Evolutionary conservation across 805 yeast species (phyloP), one percentile per base, ranked within the genome.

Genomic region (Lachancea sp.): DNA sequence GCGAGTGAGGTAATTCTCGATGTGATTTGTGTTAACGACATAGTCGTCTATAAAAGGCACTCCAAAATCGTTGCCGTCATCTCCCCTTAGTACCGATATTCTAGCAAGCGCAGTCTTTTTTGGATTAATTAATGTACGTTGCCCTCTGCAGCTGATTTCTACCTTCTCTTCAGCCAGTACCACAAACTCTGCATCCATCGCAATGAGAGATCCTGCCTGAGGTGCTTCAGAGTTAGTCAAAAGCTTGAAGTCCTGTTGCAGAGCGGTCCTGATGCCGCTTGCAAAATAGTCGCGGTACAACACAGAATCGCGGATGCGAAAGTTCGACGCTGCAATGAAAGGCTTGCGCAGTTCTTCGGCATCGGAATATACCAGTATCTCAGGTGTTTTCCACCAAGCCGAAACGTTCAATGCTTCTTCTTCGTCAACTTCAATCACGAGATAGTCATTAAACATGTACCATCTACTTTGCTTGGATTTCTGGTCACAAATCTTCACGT

Each of bases 101-200:
- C 98, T 72, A 0, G 97, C 98, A 15, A 92, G 68, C 2, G 92
- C 79, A 32, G 81, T 71, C 38, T 75, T 73, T 36, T 79, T 78
- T 0, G 98, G 97, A 44, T 79, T 74, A 4, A 88, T 71, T 25
- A 90, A 61, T 5, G 75, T 72, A 47, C 80, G 79, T 4, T 71
- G 54, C 0, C 97, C 97, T 46, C 77, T 77, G 40, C 80, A 77
- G 39, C 77, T 75, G 35, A 90, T 74, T 54, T 89, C 97, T 32
- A 77, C 74, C 46, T 81, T 77, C 49, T 88, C 97, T 3, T 83
- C 83, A 36, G 78, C 76, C 23, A 89, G 59, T 22, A 80, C 74
- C 2, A 92, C 97, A 69, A 94, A 92, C 61, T 92, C 99, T 0
- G 99, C 97, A 68, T 92, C 99, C 42, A 92, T 82, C 0, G 97